Evolutionary conservation across 805 yeast species (phyloP), one percentile per base, ranked within the genome.

Genomic region (Pichia deserticola): DNA sequence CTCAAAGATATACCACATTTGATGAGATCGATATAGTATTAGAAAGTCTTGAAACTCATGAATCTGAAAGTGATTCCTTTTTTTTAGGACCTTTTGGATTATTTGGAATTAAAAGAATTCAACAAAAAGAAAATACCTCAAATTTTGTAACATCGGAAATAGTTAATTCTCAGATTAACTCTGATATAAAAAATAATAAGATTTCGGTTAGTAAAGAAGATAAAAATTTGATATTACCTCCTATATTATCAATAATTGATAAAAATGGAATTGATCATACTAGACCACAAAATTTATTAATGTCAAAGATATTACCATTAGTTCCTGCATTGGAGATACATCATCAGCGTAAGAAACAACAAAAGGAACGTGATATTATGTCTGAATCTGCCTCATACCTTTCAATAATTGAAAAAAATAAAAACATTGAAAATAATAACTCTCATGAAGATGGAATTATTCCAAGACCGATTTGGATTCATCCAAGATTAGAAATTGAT

Each of bases 1-100:
- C 44, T 5, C 60, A 66, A 65, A 50, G 48, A 7, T 77, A 73
- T 54, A 55, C 62, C 9, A 72, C 73, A 12, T 69, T 68, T 53
- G 63, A 61, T 6, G 71, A 71, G 47, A 57, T 78, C 50, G 74
- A 70, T 51, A 53, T 55, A 0, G 68, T 60, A 15, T 54, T 77
- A n/a, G 70, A 70, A 15, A 29, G 36, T 27, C 30, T 61, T n/a
- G 55, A 56, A 13, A 44, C 39, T 8, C n/a, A 42, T 46, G 48
- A 27, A 38, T 11, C 40, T 7, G 48, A 54, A n/a, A 67, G 11
- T 5, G 32, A 67, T 1, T 71, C 70, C 2, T 58, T 67, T 45
- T 33, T 51, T 1, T 37, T 45, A 7, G 70, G 70, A 0, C 70
- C 70, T 2, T 66, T 66, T 55, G 61, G 64, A 10, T 36, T 43